Evolutionary conservation across 2,329 filamentous ascomycete species (phyloP), one percentile per base, ranked within the genome.

Genomic region (Claviceps maximensis): DNA sequence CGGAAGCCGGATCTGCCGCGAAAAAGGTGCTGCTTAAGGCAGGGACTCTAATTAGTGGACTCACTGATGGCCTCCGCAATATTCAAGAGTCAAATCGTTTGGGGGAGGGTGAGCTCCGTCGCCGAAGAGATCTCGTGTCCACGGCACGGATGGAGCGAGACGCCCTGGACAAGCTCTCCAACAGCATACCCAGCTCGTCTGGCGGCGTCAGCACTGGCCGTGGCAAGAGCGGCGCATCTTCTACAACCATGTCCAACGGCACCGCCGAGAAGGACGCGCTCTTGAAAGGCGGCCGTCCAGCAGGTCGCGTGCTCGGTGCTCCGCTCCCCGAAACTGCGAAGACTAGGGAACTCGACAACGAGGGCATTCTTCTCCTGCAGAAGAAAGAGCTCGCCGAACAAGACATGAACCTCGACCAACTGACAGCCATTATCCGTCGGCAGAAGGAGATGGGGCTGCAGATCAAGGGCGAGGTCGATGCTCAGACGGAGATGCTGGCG

Each of bases 391-490:
- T 91, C 74, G 63, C 75, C 51, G 81, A 86, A 58, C 87, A 94
- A 62, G 87, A 93, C 58, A 66, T 83, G 60, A 83, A 87, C 59
- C 77, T 93, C 2, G 77, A 85, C 19, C 74, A 80, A 59, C 69
- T 93, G 53, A 76, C 79, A 1, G 80, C 79, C 58, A 83, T 88
- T 48, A 83, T 91, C 47, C 72, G 82, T 48, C 72, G 84, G 54
- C 84, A 91, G 71, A 83, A 79, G 62, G 83, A 89, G 67, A 87
- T 91, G 78, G 87, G 87, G 0, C 71, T 87, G 47, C 77, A 82
- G 53, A 90, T 93, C 62, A 78, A 87, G 57, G 78, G 83, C 49
- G 87, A 91, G 71, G 75, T 90, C 53, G 77, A 82, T 51, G 68
- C 79, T 58, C 86, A 91, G 71, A 85, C 81, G 52, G 76, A 80